A percentile compares a stretch with the other conserved stretches of the same genome.
These are phyloP conservation scores for Penicillium macrosclerotiorum DNA, from an alignment of 495 filamentous ascomycete species.

Conservation along the genomic window DNA sequence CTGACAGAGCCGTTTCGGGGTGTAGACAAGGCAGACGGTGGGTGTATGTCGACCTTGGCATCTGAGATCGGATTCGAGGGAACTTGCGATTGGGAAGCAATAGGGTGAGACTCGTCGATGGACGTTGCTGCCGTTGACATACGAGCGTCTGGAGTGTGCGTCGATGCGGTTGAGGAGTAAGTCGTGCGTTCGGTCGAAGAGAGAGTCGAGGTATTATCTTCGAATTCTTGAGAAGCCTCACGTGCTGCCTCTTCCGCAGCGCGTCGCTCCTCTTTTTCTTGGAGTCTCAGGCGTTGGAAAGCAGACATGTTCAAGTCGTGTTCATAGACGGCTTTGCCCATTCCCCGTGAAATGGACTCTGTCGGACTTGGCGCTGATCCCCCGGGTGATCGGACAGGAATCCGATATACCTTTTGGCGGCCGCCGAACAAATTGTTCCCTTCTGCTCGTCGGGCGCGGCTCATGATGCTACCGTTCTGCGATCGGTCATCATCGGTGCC, in stretches of 20 bases:
- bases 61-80: conserved; percentile 17
- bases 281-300: conserved; percentile 70
- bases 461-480: conserved; percentile 72
- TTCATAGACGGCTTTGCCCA: conserved; percentile 75
- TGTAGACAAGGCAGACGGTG: conserved; percentile 20
- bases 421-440: conserved; percentile 95
- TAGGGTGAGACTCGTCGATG: conserved; percentile 69
- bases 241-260: conserved; percentile 34
- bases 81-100: conserved; percentile 39
- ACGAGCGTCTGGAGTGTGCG: conserved; percentile 60
- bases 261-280: conserved; percentile 51
- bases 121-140: conserved; percentile 92
- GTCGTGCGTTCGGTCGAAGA: conserved; percentile 81
- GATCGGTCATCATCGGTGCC: conserved; percentile 67
- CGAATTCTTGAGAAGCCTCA: conserved; percentile 36
- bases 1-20: conserved; percentile 58
- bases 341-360: conserved; percentile 38
- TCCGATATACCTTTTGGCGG: conserved; percentile 93
- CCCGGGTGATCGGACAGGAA: conserved; percentile 56
- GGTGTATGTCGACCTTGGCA: conserved; percentile 10
- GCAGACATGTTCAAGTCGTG: conserved; percentile 77
- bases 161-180: conserved; percentile 81
- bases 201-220: conserved; percentile 59
- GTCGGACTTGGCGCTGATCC: conserved; percentile 10
- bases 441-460: conserved; percentile 76